phyloP scores from a whole-genome alignment of 768 basidiomycete genomes.

The Suillus discolor region DNA sequence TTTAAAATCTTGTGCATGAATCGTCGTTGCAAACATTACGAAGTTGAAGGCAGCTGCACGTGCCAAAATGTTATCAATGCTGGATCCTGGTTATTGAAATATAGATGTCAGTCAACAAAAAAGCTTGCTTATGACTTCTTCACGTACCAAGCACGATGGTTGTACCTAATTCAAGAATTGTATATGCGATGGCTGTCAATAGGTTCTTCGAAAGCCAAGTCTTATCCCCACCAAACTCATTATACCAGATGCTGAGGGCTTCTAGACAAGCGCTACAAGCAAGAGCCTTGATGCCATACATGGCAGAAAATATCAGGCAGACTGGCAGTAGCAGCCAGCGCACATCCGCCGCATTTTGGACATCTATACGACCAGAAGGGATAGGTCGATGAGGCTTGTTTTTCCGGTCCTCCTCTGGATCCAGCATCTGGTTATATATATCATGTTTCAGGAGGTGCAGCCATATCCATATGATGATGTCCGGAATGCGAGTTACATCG shows the following conservation, averaged over 20 bases:
- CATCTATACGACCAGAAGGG: conserved; percentile 38
- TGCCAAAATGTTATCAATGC: conserved; percentile 16
- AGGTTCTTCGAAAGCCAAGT: conserved; percentile 28
- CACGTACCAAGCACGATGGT: conserved; percentile 28
- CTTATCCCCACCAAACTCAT: conserved; percentile 26
- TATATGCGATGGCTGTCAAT: conserved; percentile 26
- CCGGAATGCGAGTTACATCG: conserved; percentile 9
- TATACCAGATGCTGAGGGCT: conserved; percentile 32
- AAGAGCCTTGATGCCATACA: conserved; percentile 28
- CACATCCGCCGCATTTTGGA: conserved; percentile 28
- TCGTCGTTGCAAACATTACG: conserved; percentile 27
- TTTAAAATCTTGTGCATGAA: conserved; percentile 24
- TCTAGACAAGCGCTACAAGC: conserved; percentile 27
- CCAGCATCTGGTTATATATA: conserved; percentile 38
- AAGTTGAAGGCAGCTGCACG: conserved; percentile 24
- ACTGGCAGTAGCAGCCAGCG: conserved; percentile 30
- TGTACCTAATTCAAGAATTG: conserved; percentile 29
- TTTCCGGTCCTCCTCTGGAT: conserved; percentile 35
- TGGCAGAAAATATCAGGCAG: conserved; percentile 29
- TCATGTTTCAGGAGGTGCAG: conserved; percentile 40
- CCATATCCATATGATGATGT: conserved; percentile 40
- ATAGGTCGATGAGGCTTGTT: conserved; percentile 43
- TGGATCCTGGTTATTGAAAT: conserved; percentile 12
- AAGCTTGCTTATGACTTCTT: neutral
- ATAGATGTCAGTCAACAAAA: conserved; percentile 11